Conservation (phyloP, 2,329 filamentous ascomycete species). For the Apiospora rasikravindrae region DNA sequence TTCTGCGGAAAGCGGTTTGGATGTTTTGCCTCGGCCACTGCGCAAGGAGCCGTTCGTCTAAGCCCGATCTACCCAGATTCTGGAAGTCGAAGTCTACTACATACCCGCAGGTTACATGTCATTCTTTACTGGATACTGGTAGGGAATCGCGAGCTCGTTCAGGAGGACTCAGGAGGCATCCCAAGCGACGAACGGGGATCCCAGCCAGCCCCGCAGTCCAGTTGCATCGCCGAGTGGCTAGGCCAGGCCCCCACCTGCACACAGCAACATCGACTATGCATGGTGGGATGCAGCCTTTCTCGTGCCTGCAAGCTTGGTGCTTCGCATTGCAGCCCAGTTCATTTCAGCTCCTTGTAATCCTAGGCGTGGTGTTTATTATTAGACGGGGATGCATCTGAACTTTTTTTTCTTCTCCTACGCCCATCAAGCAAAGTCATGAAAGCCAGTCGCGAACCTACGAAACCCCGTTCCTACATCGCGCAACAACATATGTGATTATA, state of each 20-base stretch:
- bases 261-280: slow-evolving; percentile 8
- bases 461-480: background rate
- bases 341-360: background rate
- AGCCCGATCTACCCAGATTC: background rate
- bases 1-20: background rate
- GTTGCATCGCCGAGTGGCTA: slow-evolving; percentile 10
- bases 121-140: background rate
- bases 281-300: slow-evolving; percentile 3
- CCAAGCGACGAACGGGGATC: slow-evolving; percentile 6
- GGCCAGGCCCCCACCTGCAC: background rate
- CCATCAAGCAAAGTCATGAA: background rate
- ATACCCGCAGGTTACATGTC: background rate
- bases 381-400: background rate
- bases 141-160: background rate
- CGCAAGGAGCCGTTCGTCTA: background rate
- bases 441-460: background rate
- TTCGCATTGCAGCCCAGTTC: slow-evolving; percentile 2
- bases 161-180: background rate
- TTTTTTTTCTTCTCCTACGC: background rate
- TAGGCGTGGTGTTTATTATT: background rate
- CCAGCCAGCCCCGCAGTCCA: slow-evolving; percentile 13
- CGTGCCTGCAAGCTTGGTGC: background rate
- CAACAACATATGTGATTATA: background rate
- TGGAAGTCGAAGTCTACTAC: background rate
- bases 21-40: slow-evolving; percentile 4